These are phyloP conservation scores for Prillingera fragicola DNA, from an alignment of 1,284 basidiomycete genomes.

Conservation along the genomic window DNA sequence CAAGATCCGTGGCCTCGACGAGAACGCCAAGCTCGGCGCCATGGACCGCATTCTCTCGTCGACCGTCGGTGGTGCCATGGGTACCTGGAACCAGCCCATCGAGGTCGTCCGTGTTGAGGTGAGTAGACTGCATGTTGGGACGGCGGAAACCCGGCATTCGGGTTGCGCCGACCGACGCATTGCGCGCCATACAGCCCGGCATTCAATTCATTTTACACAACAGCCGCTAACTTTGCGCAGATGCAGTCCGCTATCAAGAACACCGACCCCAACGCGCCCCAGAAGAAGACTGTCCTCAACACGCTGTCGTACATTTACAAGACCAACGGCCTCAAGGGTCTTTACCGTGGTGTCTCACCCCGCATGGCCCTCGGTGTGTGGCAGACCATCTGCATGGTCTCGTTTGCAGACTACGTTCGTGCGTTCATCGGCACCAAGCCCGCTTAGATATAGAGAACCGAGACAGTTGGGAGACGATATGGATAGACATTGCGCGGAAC, in stretches of 20 bases:
- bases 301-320: slow-evolving; percentile 89
- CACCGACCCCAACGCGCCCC: slow-evolving; percentile 68
- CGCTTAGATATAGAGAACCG: no score
- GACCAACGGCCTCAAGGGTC: slow-evolving; percentile 92
- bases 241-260: slow-evolving; percentile 98
- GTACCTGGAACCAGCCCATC: slow-evolving; percentile 99
- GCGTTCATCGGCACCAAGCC: no score
- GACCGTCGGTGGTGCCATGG: slow-evolving; percentile 87
- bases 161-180: not conserved
- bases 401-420: slow-evolving; percentile 91
- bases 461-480: not conserved
- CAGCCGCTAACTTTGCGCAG: no score
- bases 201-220: not conserved
- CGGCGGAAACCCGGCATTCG: not conserved
- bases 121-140: slow-evolving; percentile 10
- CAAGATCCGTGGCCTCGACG: slow-evolving; percentile 55
- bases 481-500: no score
- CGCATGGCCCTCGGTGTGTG: slow-evolving; percentile 75
- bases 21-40: slow-evolving; percentile 68
- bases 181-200: not conserved
- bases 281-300: slow-evolving; percentile 84
- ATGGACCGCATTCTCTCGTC: slow-evolving; percentile 84
- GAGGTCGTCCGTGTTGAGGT: slow-evolving; percentile 56
- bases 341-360: slow-evolving; percentile 96
- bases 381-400: slow-evolving; percentile 83